A percentile compares a stretch with the other conserved stretches of the same genome.
Evolutionary conservation across 2,329 filamentous ascomycete species (phyloP).

Genomic region (Fusarium coffeatum): DNA sequence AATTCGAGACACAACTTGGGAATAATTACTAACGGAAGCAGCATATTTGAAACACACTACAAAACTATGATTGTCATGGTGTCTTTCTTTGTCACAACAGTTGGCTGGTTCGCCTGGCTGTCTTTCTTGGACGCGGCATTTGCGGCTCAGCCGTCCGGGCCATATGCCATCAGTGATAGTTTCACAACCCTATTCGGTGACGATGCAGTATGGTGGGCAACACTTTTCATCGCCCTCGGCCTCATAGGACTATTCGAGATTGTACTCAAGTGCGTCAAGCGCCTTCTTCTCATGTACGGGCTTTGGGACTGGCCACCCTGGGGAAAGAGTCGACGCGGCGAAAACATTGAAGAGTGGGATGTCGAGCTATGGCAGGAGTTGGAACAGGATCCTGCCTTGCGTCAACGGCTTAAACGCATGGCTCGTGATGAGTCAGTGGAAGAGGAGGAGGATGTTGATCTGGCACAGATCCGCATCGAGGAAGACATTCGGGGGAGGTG

Average conservation of each 20-base stretch:
- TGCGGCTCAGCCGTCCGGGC: slow-evolving; percentile 56
- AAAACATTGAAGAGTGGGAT: slow-evolving; percentile 62
- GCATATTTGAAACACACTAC: slow-evolving; percentile 81
- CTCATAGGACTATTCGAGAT: slow-evolving; percentile 74
- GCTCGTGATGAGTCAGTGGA: slow-evolving; percentile 51
- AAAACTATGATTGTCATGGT: slow-evolving; percentile 73
- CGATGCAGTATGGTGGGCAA: slow-evolving; percentile 79
- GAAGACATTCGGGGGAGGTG: slow-evolving; percentile 31
- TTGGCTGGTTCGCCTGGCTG: slow-evolving; percentile 80
- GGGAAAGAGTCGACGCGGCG: slow-evolving; percentile 50
- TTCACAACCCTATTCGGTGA: slow-evolving; percentile 75
- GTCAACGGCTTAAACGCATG: slow-evolving; percentile 56
- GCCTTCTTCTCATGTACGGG: slow-evolving; percentile 59
- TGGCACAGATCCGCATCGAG: slow-evolving; percentile 27
- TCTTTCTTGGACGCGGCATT: slow-evolving; percentile 76
- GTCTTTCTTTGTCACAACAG: slow-evolving; percentile 68
- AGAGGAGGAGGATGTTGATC: slow-evolving; percentile 42
- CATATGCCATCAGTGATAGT: slow-evolving; percentile 76
- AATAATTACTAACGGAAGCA: slow-evolving; percentile 42
- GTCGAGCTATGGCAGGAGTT: slow-evolving; percentile 69
- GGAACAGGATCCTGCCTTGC: slow-evolving; percentile 62
- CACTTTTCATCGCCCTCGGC: slow-evolving; percentile 71
- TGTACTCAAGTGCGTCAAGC: slow-evolving; percentile 63
- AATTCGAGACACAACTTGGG: too few species aligned
- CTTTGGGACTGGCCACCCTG: slow-evolving; percentile 62